phyloP scores from a whole-genome alignment of 306 rosid genomes.

The Glycine latifolia region DNA sequence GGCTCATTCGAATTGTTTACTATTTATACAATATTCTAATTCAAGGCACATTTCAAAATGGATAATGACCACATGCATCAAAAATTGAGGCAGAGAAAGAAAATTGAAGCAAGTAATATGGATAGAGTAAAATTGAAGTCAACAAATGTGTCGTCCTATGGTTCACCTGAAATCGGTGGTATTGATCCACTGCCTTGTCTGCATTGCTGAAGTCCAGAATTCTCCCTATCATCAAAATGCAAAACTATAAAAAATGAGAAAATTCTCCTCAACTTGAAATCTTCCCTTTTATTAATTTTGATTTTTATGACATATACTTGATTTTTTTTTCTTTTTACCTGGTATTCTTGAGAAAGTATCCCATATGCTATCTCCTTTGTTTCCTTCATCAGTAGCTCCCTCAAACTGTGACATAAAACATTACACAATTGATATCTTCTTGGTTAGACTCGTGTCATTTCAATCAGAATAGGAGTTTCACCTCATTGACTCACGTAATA shows the following conservation, averaged over 20 bases:
- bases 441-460: not conserved
- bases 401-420: constrained; percentile 63
- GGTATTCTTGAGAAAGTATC: constrained; percentile 79
- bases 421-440: constrained; percentile 17
- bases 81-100: not conserved
- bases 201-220: constrained; percentile 95
- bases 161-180: constrained; percentile 90
- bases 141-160: constrained; percentile 7
- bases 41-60: not conserved
- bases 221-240: constrained; percentile 66
- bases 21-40: constrained; percentile 24
- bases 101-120: constrained; percentile 31
- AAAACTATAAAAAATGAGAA: constrained; percentile 42
- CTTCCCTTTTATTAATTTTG: not conserved
- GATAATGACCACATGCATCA: constrained; percentile 34
- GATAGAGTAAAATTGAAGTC: constrained; percentile 36
- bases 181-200: constrained; percentile 90
- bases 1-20: constrained; percentile 43
- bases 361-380: constrained; percentile 89
- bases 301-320: not conserved
- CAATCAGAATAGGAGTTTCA: not conserved
- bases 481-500: not conserved
- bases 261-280: not conserved
- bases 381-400: constrained; percentile 91
- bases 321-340: constrained; percentile 49